Percentiles rank a stretch among this genome's conserved stretches.
These are phyloP conservation scores for Hibiscus syriacus DNA, from an alignment of 345 rosid genomes.

Conservation along the genomic window DNA sequence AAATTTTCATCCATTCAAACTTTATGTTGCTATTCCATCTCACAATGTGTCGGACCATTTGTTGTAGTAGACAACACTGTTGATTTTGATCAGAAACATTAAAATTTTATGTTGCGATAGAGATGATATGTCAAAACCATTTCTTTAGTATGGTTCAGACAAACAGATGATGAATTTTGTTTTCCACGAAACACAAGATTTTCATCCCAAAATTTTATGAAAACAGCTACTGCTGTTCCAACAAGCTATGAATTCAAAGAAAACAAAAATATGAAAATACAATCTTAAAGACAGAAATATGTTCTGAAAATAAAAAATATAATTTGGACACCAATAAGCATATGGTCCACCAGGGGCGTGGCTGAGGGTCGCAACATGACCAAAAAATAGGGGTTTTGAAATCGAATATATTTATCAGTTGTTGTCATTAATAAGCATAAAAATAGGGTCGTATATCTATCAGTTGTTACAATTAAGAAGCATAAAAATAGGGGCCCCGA, in stretches of 20 bases:
- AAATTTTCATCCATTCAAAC: slow-evolving; percentile 14
- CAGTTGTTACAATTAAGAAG: too few relatives aligned
- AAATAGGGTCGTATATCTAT: too few relatives aligned
- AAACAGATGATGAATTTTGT: background rate
- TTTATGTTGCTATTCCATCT: slow-evolving; percentile 18
- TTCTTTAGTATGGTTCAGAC: too few relatives aligned
- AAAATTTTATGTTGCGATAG: too few relatives aligned
- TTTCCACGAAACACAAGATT: background rate
- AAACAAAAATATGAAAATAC: background rate
- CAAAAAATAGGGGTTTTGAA: too few relatives aligned
- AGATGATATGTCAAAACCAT: too few relatives aligned
- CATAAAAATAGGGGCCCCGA: too few relatives aligned
- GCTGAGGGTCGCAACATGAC: too few relatives aligned
- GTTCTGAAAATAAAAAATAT: background rate
- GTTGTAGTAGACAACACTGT: slow-evolving; percentile 25
- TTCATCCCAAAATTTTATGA: background rate
- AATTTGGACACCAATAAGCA: background rate
- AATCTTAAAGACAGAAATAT: background rate
- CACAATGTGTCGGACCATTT: slow-evolving; percentile 18
- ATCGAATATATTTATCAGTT: too few relatives aligned
- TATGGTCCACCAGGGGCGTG: background rate
- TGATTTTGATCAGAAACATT: slow-evolving; percentile 35
- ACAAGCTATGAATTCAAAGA: background rate
- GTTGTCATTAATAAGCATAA: too few relatives aligned
- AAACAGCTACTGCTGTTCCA: background rate